Evolutionary conservation across 2,329 filamentous ascomycete species (phyloP), one percentile per base, ranked within the genome.

Genomic region (Pseudopyrenochaeta lycopersici): DNA sequence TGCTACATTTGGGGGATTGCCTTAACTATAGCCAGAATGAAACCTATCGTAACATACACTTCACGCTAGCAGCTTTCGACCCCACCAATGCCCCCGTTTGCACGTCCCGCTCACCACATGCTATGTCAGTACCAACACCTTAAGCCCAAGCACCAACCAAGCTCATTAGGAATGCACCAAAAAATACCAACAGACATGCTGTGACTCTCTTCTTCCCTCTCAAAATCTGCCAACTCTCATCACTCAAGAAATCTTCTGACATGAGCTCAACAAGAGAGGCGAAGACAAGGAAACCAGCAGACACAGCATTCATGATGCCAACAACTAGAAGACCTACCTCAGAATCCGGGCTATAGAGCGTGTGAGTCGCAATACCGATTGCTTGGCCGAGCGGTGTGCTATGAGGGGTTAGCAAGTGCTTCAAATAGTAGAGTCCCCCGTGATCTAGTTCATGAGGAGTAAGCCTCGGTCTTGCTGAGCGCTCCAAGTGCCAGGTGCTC

Each of bases 281-380:
- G 71, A 94, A 96, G 3, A 96, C 80, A 23, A 96, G 76, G 45
- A 96, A 79, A 0, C 92, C 92, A 45, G 89, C 88, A 9, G 89
- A 92, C 46, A 96, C 89, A 33, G 90, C 91, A 67, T 96, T 96
- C 83, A 94, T 95, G 70, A 93, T 86, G 7, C 92, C 92, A 5
- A 96, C 91, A 78, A 94, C 89, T 21, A 96, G 78, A 42, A 96
- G 77, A 0, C 92, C 91, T 0, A 87, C 85, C 68, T 91, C 84
- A 65, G 89, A 91, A 64, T 85, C 83, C 1, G 92, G 91, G 61
- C 92, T 90, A 75, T 96, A 96, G 59, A 95, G 78, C 31, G 86
- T 87, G 74, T 95, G 90, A 17, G 94, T 83, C 3, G 89, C 78
- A 10, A 96, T 80, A 0, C 92, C 92, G 49, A 96, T 90, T 1